Base-by-base conservation (phyloP, 345 rosid genomes). In the Linum usitatissimum region DNA sequence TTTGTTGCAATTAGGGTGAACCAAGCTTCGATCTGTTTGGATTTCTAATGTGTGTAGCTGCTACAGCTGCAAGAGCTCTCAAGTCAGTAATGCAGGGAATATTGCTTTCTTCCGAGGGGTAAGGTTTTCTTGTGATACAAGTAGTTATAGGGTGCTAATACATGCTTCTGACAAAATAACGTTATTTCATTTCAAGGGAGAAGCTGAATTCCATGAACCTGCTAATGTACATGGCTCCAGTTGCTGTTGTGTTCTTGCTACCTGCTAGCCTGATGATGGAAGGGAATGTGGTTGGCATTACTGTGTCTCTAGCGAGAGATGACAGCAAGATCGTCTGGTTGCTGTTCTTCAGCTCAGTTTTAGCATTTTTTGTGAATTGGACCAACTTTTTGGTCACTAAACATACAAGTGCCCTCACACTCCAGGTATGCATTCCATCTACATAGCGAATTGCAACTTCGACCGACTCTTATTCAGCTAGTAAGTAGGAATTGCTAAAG, bases 11-110 rank as follows among this genome's bases (percentile, higher is more conserved):
- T 23, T 64, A 94, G 99, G 81, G 99, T 62, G 97, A 90, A 71
- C 99, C 99, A 13, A 94, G 97, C 79, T 94, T 90, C 79, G 96
- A 94, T 72, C 78, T 94, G 31, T 90, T 94, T 77, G 99, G 99
- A 76, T 94, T 94, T 61, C 76, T 94, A 58, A 86, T 90, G 84
- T 94, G 99, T 60, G 58, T 90, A 54, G 78, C 90, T 48, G 99
- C 99, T 34, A 94, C 99, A 5, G 97, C 95, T 70, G 95, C 99
- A 0, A 81, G 99, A 78, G 99, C 99, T 58, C 91, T 94, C 55
- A 94, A 94, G 70, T 88, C 99, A 30, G 99, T 94, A 56, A 77
- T 94, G 65, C 99, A 94, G 74, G 96, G 99, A 56, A 90, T 94
- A 76, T 73, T 94, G 67, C 99, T 94, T 71, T 90, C 99, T 66